Percentiles rank a stretch among this genome's conserved stretches.
Conservation (phyloP, 2,329 filamentous ascomycete genomes). For the Reticulascus tulasneorum region DNA sequence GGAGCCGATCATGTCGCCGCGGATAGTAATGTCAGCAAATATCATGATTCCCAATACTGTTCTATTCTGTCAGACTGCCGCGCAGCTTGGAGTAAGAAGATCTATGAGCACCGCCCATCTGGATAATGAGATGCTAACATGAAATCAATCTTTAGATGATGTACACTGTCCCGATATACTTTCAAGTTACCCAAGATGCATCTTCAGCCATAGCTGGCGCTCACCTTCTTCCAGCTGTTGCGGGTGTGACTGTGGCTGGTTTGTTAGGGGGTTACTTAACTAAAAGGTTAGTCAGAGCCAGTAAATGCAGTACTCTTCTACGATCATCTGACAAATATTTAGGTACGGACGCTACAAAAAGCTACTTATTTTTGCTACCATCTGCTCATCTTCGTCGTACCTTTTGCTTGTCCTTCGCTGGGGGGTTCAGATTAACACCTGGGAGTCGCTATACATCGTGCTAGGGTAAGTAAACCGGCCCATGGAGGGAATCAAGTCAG, state of each 20-base stretch:
- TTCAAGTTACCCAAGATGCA: conserved; percentile 56
- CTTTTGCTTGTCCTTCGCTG: conserved; percentile 50
- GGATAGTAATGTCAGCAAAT: conserved; percentile 46
- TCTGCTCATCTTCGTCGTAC: conserved; percentile 47
- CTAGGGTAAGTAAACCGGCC: no score
- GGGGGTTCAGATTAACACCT: conserved; percentile 52
- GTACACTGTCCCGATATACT: conserved; percentile 65
- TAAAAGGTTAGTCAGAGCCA: conserved; percentile 28
- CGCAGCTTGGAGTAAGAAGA: conserved; percentile 46
- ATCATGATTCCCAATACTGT: conserved; percentile 51
- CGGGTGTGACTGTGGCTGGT: conserved; percentile 62
- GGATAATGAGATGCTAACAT: no score
- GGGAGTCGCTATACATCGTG: conserved; percentile 57
- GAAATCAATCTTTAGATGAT: no score
- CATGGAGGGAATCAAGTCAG: no score
- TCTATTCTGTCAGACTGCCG: conserved; percentile 46
- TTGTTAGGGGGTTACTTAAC: conserved; percentile 56
- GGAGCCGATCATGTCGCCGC: conserved; percentile 57
- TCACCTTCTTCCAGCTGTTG: conserved; percentile 62
- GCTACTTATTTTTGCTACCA: conserved; percentile 45
- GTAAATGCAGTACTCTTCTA: not conserved
- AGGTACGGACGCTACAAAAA: conserved; percentile 57
- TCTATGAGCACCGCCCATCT: no score
- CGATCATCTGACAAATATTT: conserved; percentile 15
- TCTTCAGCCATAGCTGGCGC: conserved; percentile 54